Base-by-base conservation (phyloP, 208 protist species). In the Leishmania tropica region DNA sequence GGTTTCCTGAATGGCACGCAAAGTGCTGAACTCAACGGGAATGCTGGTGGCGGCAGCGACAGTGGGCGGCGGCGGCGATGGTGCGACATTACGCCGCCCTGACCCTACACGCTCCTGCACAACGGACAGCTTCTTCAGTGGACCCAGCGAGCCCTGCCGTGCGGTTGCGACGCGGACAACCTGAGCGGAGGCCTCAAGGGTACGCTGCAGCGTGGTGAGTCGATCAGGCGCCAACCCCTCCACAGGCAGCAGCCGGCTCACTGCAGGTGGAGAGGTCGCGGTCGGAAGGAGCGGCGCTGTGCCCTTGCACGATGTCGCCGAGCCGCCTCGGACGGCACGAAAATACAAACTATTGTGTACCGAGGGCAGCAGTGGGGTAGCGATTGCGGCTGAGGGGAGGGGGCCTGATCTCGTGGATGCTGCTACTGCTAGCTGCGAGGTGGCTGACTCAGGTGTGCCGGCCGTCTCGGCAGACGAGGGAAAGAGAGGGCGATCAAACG, bases 1-100 rank as follows among this genome's bases (percentile, higher is more conserved):
- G 37, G 79, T 35, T 21, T 53, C 53, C 65, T 94, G 88, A 68
- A 95, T 77, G 11, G 56, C 42, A 24, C 78, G 78, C 7, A 86
- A 76, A 35, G 68, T 42, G 19, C 56, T 35, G 40, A 76, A 17
- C n/a, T 80, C 76, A 42, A 83, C 76, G 0, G 75, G 58, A 28
- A 72, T 8, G 35, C 71, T 79, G 40, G 48, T 35, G 10, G 47
- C 51, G 21, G 24, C 71, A 76, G 47, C 35, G 51, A 45, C 13
- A 58, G n/a, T 72, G 48, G 21, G 3, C 42, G 42, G 51, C 8
- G 51, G 21, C 24, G 75, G 47, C 54, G 75, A 68, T 68, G 40
- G 53, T 10, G 56, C 75, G n/a, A 24, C 40, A 45, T 51, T 51
- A 45, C 62, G 45, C 17, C 64, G 76, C 15, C 64, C 76, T 56